A percentile compares a stretch with the other conserved stretches of the same genome.
phyloP scores from a whole-genome alignment of 2,329 filamentous ascomycete species.

The Apiospora aurea region DNA sequence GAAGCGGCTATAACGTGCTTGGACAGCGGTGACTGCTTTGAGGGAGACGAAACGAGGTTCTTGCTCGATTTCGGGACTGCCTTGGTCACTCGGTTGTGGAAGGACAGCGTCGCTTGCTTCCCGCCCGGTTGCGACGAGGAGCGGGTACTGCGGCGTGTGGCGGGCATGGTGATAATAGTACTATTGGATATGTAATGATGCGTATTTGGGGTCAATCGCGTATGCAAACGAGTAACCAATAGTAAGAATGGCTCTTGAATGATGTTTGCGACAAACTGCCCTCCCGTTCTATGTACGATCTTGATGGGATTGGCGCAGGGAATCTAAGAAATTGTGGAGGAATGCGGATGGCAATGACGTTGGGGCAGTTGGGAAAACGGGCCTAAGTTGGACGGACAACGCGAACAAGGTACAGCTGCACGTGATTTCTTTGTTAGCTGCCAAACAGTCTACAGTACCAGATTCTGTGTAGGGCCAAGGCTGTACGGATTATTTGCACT shows the following conservation, averaged over 20 bases:
- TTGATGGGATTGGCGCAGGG: conserved; percentile 8
- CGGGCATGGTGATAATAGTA: conserved; percentile 24
- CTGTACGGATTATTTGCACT: not conserved
- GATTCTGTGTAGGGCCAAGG: not conserved
- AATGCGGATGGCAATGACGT: conserved; percentile 26
- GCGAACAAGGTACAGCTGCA: conserved; percentile 26
- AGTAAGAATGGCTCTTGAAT: not conserved
- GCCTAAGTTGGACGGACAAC: conserved; percentile 28
- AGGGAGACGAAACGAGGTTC: conserved; percentile 45
- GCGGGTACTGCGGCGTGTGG: conserved; percentile 31
- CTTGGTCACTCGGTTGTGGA: conserved; percentile 65
- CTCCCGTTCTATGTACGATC: conserved; percentile 5
- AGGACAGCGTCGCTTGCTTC: conserved; percentile 65
- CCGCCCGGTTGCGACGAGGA: conserved; percentile 44
- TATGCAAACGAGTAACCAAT: not conserved
- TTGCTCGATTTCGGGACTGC: conserved; percentile 53
- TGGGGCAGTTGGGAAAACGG: conserved; percentile 1
- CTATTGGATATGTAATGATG: not conserved
- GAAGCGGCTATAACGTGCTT: conserved; percentile 36
- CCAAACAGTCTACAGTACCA: not conserved
- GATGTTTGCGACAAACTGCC: not conserved
- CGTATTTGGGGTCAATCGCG: not conserved
- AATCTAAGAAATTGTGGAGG: not conserved
- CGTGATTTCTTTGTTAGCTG: conserved; percentile 25
- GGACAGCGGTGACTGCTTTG: conserved; percentile 43